A percentile compares a stretch with the other conserved stretches of the same genome.
These are phyloP conservation scores for Ostreobium quekettii DNA, from an alignment of 139 green algal species.

Conservation along the genomic window DNA sequence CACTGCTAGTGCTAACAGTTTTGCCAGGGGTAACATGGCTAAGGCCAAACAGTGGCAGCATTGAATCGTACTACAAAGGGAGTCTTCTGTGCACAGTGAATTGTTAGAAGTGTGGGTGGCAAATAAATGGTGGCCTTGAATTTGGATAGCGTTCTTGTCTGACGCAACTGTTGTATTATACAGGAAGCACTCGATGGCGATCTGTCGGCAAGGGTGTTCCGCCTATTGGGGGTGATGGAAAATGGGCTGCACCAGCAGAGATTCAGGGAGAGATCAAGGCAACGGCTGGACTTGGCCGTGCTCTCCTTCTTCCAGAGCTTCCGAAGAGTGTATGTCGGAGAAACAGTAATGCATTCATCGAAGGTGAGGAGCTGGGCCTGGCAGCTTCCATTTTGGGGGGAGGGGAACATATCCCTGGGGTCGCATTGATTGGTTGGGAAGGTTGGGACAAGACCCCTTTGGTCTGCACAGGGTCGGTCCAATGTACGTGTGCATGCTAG, in stretches of 20 bases:
- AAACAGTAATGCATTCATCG: slow-evolving; percentile 62
- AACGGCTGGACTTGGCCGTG: slow-evolving; percentile 84
- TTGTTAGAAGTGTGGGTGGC: not conserved
- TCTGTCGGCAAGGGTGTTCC: slow-evolving; percentile 76
- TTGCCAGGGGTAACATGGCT: too few relatives aligned
- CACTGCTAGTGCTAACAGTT: too few relatives aligned
- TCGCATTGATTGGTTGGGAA: too few relatives aligned
- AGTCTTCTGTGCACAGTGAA: too few relatives aligned
- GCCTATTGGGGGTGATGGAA: slow-evolving; percentile 66
- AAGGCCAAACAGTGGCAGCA: too few relatives aligned
- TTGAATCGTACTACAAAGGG: too few relatives aligned
- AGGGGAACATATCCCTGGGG: too few relatives aligned
- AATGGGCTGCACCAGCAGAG: slow-evolving; percentile 45
- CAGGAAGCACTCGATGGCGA: slow-evolving; percentile 91
- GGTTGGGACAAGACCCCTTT: too few relatives aligned
- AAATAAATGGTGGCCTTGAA: not conserved
- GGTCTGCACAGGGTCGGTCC: too few relatives aligned
- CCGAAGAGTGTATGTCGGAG: slow-evolving; percentile 91
- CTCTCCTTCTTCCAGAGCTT: slow-evolving; percentile 95
- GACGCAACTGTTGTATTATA: not conserved
- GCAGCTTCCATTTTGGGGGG: too few relatives aligned
- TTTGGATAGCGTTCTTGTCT: not conserved
- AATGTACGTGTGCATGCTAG: too few relatives aligned
- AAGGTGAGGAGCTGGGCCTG: too few relatives aligned
- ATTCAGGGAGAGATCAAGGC: slow-evolving; percentile 59